A percentile compares a stretch with the other conserved stretches of the same genome.
phyloP scores from a whole-genome alignment of 768 basidiomycete genomes.

The Hortiboletus flavorubellus region DNA sequence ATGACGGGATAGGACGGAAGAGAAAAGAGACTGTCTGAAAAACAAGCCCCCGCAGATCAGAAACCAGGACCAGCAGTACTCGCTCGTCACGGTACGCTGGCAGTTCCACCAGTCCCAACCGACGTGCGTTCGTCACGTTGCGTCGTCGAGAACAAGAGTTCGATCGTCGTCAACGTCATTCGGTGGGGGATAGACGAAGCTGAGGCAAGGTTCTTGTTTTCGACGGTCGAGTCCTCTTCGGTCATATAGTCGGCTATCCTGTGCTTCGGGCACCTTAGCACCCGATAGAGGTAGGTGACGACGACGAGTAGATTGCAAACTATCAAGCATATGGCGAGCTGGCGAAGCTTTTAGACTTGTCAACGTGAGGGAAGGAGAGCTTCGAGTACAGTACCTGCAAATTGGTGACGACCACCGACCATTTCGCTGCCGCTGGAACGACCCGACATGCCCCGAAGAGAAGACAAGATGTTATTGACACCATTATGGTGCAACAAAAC shows the following conservation, averaged over 20 bases:
- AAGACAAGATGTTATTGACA: not conserved
- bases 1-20: not conserved
- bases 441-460: not conserved
- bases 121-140: not conserved
- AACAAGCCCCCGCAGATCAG: not conserved
- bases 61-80: not conserved
- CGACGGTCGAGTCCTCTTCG: not conserved
- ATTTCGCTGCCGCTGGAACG: not conserved
- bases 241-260: not conserved
- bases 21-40: not conserved
- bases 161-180: conserved; percentile 15
- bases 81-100: not conserved
- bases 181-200: not conserved
- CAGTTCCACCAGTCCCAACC: no score
- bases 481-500: conserved; percentile 2
- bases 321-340: conserved; percentile 17
- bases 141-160: conserved; percentile 1
- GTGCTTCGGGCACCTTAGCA: conserved; percentile 1
- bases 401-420: conserved; percentile 1
- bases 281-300: conserved; percentile 25
- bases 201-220: not conserved
- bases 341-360: not conserved
- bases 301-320: conserved; percentile 25
- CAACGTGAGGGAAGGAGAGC: not conserved
- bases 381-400: conserved; percentile 4